Conservation (phyloP, 768 basidiomycete species). For the Inosperma sp. region DNA sequence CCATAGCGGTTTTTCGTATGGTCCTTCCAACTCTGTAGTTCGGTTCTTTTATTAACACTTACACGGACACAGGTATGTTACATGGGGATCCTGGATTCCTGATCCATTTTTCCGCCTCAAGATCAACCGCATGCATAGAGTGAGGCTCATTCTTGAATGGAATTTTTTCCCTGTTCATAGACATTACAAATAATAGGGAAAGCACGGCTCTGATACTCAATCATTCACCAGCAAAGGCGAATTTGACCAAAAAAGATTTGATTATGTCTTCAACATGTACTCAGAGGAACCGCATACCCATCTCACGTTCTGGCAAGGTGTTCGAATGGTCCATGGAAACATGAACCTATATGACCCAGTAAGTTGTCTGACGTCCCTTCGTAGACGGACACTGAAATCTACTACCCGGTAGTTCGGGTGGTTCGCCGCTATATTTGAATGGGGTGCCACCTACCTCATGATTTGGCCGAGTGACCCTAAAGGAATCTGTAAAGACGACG, state of each 20-base stretch:
- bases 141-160: conserved; percentile 13
- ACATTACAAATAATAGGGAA: conserved; percentile 24
- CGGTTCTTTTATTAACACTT: not conserved
- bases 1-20: conserved; percentile 40
- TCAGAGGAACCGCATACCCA: conserved; percentile 37
- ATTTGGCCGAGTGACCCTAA: conserved; percentile 34
- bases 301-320: conserved; percentile 35
- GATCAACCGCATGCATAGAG: conserved; percentile 37
- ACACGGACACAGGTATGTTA: conserved; percentile 27
- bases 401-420: conserved; percentile 36
- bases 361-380: conserved; percentile 10
- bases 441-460: conserved; percentile 37
- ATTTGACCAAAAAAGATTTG: conserved; percentile 38
- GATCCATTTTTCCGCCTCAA: conserved; percentile 43
- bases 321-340: conserved; percentile 39
- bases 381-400: not conserved
- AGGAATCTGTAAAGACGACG: conserved; percentile 36
- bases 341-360: conserved; percentile 37
- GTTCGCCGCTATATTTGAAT: conserved; percentile 38
- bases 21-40: not conserved
- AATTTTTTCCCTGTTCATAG: not conserved
- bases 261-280: conserved; percentile 39
- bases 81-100: conserved; percentile 34
- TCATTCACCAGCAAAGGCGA: conserved; percentile 36
- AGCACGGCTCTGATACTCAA: conserved; percentile 41